A percentile compares a stretch with the other conserved stretches of the same genome.
Conservation (phyloP, 768 basidiomycete species). For the Boletus vermiculosoides region DNA sequence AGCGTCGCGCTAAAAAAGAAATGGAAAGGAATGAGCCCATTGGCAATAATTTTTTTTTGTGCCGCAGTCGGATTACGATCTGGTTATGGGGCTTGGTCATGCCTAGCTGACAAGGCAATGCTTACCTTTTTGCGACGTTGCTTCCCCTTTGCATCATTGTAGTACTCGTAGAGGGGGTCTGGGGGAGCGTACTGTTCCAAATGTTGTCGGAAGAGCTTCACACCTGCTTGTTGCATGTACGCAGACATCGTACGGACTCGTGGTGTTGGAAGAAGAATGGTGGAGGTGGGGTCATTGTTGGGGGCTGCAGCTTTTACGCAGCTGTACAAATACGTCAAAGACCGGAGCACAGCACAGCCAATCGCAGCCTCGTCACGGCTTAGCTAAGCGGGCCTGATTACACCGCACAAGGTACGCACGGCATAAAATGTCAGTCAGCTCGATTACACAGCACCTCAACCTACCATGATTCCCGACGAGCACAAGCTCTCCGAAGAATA, state of each 20-base stretch:
- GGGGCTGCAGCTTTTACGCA: not conserved
- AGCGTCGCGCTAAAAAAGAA: constrained; percentile 51
- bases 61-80: not conserved
- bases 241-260: constrained; percentile 17
- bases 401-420: not conserved
- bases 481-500: constrained; percentile 57
- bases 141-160: constrained; percentile 29
- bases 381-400: not conserved
- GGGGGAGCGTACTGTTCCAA: constrained; percentile 63
- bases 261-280: not conserved
- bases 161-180: constrained; percentile 67
- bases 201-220: constrained; percentile 61
- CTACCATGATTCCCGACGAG: constrained; percentile 23
- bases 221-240: constrained; percentile 46
- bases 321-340: constrained; percentile 14
- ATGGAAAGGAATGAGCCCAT: constrained; percentile 10
- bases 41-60: not conserved
- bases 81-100: too few relatives aligned
- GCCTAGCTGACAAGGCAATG: constrained; percentile 7
- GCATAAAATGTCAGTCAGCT: not conserved
- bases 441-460: not conserved
- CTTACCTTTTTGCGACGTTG: constrained; percentile 37
- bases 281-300: not conserved
- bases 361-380: not conserved
- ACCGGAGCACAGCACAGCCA: constrained; percentile 2